phyloP scores from a whole-genome alignment of 495 filamentous ascomycete species.

The Aspergillus panamensis region DNA sequence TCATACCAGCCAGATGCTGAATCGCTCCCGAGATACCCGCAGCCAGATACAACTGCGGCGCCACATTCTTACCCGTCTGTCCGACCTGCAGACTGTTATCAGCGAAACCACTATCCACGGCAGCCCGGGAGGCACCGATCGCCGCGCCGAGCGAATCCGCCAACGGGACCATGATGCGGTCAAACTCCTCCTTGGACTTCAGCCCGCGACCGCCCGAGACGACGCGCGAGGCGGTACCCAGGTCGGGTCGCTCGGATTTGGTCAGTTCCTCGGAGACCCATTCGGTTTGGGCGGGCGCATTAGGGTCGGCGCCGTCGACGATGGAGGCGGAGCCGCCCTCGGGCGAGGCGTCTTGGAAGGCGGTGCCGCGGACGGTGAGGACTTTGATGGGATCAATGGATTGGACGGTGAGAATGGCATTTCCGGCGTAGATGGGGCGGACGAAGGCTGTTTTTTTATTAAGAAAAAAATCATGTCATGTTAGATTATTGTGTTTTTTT shows the following conservation, averaged over 20 bases:
- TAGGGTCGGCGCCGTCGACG: conserved; percentile 50
- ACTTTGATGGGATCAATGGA: conserved; percentile 82
- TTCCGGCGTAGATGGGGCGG: conserved; percentile 95
- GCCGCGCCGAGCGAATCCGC: conserved; percentile 90
- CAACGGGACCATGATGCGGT: conserved; percentile 83
- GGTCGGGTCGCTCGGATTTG: conserved; percentile 91
- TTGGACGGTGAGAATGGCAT: conserved; percentile 95
- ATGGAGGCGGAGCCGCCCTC: conserved; percentile 50
- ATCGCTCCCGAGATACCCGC: conserved; percentile 96
- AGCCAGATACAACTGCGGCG: conserved; percentile 90
- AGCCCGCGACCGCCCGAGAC: conserved; percentile 93
- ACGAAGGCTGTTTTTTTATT: conserved; percentile 62
- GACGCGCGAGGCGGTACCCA: conserved; percentile 80
- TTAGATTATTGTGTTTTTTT: background rate
- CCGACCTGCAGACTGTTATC: conserved; percentile 98
- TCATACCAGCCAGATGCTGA: conserved; percentile 98
- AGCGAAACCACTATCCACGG: conserved; percentile 97
- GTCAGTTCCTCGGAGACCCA: conserved; percentile 94
- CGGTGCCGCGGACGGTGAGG: conserved; percentile 87
- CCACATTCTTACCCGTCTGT: conserved; percentile 97
- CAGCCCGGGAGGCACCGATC: conserved; percentile 89
- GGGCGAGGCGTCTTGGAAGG: conserved; percentile 60
- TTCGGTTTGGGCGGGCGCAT: conserved; percentile 65
- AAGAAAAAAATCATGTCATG: too few relatives aligned
- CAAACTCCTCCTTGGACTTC: conserved; percentile 97